Percentiles rank a stretch among this genome's conserved stretches.
Conservation (phyloP, 2,329 filamentous ascomycete genomes). For the Waltergamsia citrina region DNA sequence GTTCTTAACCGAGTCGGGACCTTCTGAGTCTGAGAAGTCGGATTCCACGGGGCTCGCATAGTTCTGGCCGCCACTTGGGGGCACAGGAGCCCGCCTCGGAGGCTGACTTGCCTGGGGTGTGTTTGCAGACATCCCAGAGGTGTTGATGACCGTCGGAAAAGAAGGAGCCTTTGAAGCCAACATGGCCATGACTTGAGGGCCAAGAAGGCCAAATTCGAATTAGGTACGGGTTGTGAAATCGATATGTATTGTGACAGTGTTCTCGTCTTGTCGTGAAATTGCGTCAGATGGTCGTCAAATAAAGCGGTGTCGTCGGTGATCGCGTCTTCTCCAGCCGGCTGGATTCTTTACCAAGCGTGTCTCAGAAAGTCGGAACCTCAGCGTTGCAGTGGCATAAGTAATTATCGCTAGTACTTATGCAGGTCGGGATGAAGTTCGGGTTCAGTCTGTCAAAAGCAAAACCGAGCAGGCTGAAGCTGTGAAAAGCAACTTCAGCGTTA, state of each 20-base stretch:
- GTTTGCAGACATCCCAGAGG: constrained; percentile 32
- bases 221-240: neutral
- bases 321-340: constrained; percentile 2
- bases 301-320: neutral
- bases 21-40: constrained; percentile 79
- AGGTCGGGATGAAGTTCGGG: neutral
- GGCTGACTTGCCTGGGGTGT: constrained; percentile 39
- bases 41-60: constrained; percentile 84
- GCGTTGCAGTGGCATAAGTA: no score
- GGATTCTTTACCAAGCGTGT: no score
- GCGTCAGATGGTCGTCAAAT: no score
- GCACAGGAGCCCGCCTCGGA: constrained; percentile 39
- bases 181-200: constrained; percentile 60
- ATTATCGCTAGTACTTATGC: no score
- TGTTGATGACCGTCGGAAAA: constrained; percentile 46
- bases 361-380: no score
- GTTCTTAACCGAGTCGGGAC: constrained; percentile 64
- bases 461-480: no score
- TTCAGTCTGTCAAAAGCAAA: no score
- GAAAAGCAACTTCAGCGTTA: neutral
- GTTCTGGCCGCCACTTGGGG: constrained; percentile 39
- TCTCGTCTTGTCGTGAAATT: neutral
- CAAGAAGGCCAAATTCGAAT: neutral
- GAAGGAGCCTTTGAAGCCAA: constrained; percentile 67
- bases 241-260: neutral